phyloP scores from a whole-genome alignment of 345 rosid species.

The Aquilaria yunnanensis region DNA sequence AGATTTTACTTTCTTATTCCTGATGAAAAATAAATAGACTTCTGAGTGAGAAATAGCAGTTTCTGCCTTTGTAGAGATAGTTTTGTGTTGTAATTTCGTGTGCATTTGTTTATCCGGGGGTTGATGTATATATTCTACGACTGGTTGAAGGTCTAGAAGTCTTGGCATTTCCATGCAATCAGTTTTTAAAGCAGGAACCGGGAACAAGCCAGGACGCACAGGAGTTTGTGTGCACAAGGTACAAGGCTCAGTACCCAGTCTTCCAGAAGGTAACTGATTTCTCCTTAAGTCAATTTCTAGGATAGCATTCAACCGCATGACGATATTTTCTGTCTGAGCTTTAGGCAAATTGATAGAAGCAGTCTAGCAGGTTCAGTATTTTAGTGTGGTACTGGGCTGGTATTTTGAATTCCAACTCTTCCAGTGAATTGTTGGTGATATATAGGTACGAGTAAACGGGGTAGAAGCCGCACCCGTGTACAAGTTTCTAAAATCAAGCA shows the following conservation, averaged over 20 bases:
- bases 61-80: neutral
- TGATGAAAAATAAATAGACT: too few species aligned
- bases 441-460: constrained; percentile 70
- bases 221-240: constrained; percentile 69
- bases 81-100: neutral
- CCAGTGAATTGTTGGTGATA: neutral
- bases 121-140: neutral
- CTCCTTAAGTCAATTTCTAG: too few species aligned
- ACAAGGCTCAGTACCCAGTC: constrained; percentile 76
- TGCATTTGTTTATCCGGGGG: neutral
- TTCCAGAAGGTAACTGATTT: constrained; percentile 51
- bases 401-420: too few species aligned
- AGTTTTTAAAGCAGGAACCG: constrained; percentile 73
- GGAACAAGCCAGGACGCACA: constrained; percentile 59
- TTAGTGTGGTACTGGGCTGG: too few species aligned
- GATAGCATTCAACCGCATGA: too few species aligned
- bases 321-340: too few species aligned
- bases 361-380: too few species aligned
- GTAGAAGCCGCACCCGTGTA: constrained; percentile 53
- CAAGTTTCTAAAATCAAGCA: constrained; percentile 62
- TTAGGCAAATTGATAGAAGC: too few species aligned
- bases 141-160: constrained; percentile 57
- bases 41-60: too few species aligned
- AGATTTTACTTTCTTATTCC: too few species aligned
- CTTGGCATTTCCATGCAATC: constrained; percentile 86